phyloP scores from a whole-genome alignment of 2,329 filamentous ascomycete species.

The Zymoseptoria ardabiliae region DNA sequence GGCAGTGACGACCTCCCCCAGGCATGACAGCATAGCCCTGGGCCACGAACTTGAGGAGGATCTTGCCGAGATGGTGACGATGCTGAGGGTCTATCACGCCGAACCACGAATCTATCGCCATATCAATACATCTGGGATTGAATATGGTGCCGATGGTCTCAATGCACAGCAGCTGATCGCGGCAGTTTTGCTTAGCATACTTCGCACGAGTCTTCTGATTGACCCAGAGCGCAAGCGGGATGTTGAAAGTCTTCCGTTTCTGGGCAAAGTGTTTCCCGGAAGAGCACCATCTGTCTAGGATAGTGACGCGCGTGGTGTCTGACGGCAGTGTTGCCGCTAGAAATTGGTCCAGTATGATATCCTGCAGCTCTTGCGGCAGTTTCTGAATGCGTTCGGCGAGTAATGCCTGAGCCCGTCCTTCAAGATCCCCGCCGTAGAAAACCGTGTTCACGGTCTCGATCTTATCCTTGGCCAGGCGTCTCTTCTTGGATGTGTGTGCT shows the following conservation, averaged over 20 bases:
- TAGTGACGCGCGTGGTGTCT: background rate
- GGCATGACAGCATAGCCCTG: background rate
- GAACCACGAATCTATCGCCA: background rate
- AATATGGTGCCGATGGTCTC: background rate
- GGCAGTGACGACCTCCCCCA: background rate
- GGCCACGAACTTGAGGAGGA: background rate
- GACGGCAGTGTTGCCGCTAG: background rate
- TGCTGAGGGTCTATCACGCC: background rate
- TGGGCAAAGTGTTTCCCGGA: background rate
- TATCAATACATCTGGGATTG: background rate
- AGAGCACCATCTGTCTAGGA: background rate
- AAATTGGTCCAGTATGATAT: background rate
- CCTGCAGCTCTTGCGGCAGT: background rate
- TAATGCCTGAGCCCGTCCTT: background rate
- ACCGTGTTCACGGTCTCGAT: background rate
- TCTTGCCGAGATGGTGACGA: background rate
- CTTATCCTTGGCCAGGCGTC: background rate
- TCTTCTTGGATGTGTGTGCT: background rate
- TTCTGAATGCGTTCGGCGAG: background rate
- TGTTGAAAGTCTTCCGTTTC: background rate
- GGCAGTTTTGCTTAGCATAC: background rate
- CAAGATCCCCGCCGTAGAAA: background rate
- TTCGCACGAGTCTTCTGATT: background rate
- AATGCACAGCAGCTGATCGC: background rate
- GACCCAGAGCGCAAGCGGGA: background rate